These are phyloP conservation scores for Zygosaccharomyces rouxii DNA, from an alignment of 805 yeast species.

Conservation along the genomic window DNA sequence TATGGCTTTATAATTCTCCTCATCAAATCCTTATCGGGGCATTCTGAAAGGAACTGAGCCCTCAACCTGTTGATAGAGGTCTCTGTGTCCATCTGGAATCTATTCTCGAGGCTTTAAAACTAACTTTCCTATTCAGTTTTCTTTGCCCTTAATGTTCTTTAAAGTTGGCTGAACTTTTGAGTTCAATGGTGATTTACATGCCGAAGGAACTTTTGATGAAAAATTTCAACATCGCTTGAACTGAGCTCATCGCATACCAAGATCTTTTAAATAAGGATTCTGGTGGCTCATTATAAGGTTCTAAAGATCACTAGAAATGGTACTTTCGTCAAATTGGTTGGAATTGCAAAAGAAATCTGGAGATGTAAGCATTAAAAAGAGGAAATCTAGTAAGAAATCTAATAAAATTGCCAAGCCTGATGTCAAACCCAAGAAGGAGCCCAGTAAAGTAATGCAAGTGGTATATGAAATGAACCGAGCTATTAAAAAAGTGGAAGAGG, in stretches of 20 bases:
- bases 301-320: slow-evolving; percentile 18
- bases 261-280: not conserved
- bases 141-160: not conserved
- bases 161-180: not conserved
- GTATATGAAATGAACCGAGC: slow-evolving; percentile 32
- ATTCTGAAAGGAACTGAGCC: slow-evolving; percentile 27
- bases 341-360: slow-evolving; percentile 24
- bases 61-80: slow-evolving; percentile 28
- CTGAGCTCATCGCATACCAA: slow-evolving; percentile 11
- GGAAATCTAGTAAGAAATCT: slow-evolving; percentile 1
- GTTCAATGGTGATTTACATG: not conserved
- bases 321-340: slow-evolving; percentile 37
- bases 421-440: slow-evolving; percentile 2
- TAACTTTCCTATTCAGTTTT: not conserved
- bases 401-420: not conserved
- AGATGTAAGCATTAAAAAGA: slow-evolving; percentile 14
- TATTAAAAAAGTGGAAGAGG: slow-evolving; percentile 22
- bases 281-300: not conserved
- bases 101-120: not conserved
- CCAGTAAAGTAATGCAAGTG: slow-evolving; percentile 30
- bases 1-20: slow-evolving; percentile 31
- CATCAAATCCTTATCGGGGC: slow-evolving; percentile 32
- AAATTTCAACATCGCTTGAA: slow-evolving; percentile 1
- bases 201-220: slow-evolving; percentile 2
- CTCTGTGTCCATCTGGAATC: slow-evolving; percentile 25